Evolutionary conservation across 2,329 filamentous ascomycete species (phyloP), one percentile per base, ranked within the genome.

Genomic region (Cercospora sesami): DNA sequence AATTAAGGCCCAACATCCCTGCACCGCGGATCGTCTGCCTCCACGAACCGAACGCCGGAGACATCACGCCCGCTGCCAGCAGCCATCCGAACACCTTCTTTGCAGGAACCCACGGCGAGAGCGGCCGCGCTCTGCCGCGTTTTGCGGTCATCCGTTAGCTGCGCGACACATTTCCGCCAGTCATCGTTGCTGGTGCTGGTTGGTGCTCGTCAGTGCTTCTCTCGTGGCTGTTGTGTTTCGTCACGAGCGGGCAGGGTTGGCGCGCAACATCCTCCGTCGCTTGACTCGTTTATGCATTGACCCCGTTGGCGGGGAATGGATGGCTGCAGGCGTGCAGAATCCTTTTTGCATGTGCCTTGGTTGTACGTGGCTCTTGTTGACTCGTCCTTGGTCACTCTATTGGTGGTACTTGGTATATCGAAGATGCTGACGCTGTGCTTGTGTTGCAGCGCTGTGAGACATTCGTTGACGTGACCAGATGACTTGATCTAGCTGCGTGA

Each of bases 391-490:
- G 23, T 33, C 14, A 26, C n/a, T 28, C 36, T 62, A 9, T 10
- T 33, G 16, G 60, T 62, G 4, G 60, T 30, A 30, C 36, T 18
- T 31, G 26, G 9, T 39, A 18, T 33, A 21, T 23, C 33, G 23
- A 4, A 42, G 33, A 42, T 9, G 18, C 30, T 60, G 30, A 7
- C 23, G 33, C 33, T 59, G 26, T 39, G 30, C 14, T 14, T 26
- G 2, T n/a, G n/a, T 16, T 10, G 23, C 59, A 18, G 30, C 23
- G 9, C 18, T 16, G 62, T 45, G 31, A 68, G 58, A 68, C 67
- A 65, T n/a, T 59, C 26, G 60, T 68, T 70, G 68, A 70, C 68
- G 68, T 70, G 68, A 66, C 65, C 63, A 39, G 39, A 18, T 28
- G 31, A 70, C 65, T 45, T 58, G 26, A 33, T 18, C 39, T 68